Evolutionary conservation across 352 stramenopile species (phyloP).

Genomic region (Pythium pectinolyticum): DNA sequence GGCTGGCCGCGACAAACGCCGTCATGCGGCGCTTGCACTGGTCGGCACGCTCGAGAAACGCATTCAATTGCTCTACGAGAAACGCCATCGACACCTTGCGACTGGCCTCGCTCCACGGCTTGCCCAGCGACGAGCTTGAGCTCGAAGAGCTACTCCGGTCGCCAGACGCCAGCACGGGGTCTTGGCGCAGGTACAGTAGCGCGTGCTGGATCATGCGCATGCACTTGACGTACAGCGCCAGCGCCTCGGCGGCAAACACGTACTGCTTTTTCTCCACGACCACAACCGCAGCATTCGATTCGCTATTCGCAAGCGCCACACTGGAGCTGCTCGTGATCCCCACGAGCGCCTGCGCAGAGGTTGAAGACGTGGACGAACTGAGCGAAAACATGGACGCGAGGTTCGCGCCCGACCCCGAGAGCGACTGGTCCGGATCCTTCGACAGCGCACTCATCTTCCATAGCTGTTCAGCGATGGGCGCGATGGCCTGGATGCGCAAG

Average conservation of each 20-base stretch:
- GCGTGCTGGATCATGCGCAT: slow-evolving; percentile 64
- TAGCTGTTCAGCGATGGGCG: slow-evolving; percentile 60
- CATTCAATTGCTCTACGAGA: slow-evolving; percentile 58
- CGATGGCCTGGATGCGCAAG: slow-evolving; percentile 62
- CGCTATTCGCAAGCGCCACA: slow-evolving; percentile 35
- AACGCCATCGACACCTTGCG: slow-evolving; percentile 64
- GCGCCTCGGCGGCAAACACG: slow-evolving; percentile 54
- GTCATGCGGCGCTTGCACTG: slow-evolving; percentile 61
- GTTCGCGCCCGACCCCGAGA: slow-evolving; percentile 33
- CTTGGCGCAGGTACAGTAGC: slow-evolving; percentile 61
- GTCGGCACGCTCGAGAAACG: slow-evolving; percentile 61
- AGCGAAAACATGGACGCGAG: slow-evolving; percentile 62
- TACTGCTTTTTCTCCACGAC: slow-evolving; percentile 53
- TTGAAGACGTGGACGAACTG: slow-evolving; percentile 52
- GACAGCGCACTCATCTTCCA: slow-evolving; percentile 45
- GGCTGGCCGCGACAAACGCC: slow-evolving; percentile 16
- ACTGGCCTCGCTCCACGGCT: slow-evolving; percentile 47
- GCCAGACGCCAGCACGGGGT: slow-evolving; percentile 24
- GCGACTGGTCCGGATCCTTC: slow-evolving; percentile 23
- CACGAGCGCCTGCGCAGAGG: slow-evolving; percentile 34
- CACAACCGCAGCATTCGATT: slow-evolving; percentile 28
- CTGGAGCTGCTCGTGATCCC: slow-evolving; percentile 33
- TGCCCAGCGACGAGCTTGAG: slow-evolving; percentile 12
- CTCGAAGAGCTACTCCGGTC: slow-evolving; percentile 24
- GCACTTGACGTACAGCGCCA: slow-evolving; percentile 73